Percentiles rank a stretch among this genome's conserved stretches.
Conservation (phyloP, 1,139 yeast genomes). For the Diutina pseudorugosa region DNA sequence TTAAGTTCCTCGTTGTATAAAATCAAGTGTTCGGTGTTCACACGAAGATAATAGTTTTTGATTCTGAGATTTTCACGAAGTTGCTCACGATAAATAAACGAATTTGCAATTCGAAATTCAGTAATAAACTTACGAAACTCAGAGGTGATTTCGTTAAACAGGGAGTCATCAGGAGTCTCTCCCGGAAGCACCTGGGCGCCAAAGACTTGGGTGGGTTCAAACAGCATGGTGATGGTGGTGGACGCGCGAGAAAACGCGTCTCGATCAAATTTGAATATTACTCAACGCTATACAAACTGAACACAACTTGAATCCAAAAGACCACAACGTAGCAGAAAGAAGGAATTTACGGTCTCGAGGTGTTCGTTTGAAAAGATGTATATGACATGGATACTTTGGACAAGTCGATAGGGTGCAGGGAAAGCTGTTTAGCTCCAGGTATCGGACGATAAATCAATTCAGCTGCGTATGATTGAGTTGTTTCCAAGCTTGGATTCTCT, state of each 20-base stretch:
- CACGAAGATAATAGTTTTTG: conserved; percentile 60
- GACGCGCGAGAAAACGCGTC: not conserved
- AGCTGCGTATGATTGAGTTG: too few relatives aligned
- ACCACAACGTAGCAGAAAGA: too few relatives aligned
- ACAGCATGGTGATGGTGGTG: conserved; percentile 41
- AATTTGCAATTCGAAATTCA: conserved; percentile 75
- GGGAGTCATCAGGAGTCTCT: conserved; percentile 52
- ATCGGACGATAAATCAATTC: too few relatives aligned
- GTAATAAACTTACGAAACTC: conserved; percentile 75
- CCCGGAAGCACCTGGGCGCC: conserved; percentile 85
- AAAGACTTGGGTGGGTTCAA: conserved; percentile 71
- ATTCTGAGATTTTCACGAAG: conserved; percentile 77
- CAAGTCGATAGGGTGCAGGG: too few relatives aligned
- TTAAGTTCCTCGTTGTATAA: conserved; percentile 84
- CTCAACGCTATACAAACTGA: too few relatives aligned
- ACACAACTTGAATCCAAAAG: too few relatives aligned
- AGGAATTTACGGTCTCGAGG: too few relatives aligned
- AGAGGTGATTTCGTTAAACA: conserved; percentile 64
- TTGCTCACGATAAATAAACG: conserved; percentile 85
- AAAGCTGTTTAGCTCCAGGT: too few relatives aligned
- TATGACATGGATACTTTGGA: too few relatives aligned
- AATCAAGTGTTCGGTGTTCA: conserved; percentile 76
- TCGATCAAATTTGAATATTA: too few relatives aligned
- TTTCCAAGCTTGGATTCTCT: too few relatives aligned
- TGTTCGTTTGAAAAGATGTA: too few relatives aligned